These are phyloP conservation scores for Isoetes engelmannii DNA, from an alignment of 83 land plant species.

Conservation along the genomic window DNA sequence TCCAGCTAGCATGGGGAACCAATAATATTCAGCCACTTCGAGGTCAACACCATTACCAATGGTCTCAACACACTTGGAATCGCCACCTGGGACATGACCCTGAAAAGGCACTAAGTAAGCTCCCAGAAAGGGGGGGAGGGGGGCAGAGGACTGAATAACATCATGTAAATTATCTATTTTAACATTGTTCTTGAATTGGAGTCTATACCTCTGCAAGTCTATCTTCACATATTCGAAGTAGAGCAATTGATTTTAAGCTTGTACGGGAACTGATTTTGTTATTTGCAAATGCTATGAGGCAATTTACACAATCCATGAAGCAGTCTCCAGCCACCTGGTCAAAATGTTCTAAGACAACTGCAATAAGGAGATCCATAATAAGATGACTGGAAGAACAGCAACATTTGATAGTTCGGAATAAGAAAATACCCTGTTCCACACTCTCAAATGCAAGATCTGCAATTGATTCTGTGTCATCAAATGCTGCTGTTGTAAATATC, in stretches of 20 bases:
- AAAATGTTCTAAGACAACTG: slow-evolving; percentile 95
- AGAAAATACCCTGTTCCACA: slow-evolving; percentile 73
- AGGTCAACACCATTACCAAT: slow-evolving; percentile 32
- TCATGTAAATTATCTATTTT: no score
- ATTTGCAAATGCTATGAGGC: slow-evolving; percentile 92
- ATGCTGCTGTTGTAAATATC: slow-evolving; percentile 90
- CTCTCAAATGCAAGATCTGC: slow-evolving; percentile 94
- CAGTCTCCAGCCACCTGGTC: slow-evolving; percentile 96
- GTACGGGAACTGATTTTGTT: slow-evolving; percentile 78
- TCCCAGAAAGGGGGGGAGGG: not conserved
- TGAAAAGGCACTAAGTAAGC: slow-evolving; percentile 20
- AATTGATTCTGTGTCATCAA: slow-evolving; percentile 73
- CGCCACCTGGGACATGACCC: slow-evolving; percentile 93
- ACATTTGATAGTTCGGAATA: not conserved
- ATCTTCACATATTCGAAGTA: slow-evolving; percentile 95
- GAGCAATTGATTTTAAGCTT: slow-evolving; percentile 94
- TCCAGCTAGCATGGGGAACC: slow-evolving; percentile 98
- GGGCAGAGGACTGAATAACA: not conserved
- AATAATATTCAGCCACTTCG: slow-evolving; percentile 82
- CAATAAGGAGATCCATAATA: slow-evolving; percentile 13
- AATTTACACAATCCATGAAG: slow-evolving; percentile 98
- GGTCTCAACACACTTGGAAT: slow-evolving; percentile 55
- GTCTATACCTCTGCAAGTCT: slow-evolving; percentile 90
- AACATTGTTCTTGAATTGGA: not conserved
- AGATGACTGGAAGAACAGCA: no score